Base-by-base conservation (phyloP, 306 rosid genomes). In the Pterocarpus macrocarpus region DNA sequence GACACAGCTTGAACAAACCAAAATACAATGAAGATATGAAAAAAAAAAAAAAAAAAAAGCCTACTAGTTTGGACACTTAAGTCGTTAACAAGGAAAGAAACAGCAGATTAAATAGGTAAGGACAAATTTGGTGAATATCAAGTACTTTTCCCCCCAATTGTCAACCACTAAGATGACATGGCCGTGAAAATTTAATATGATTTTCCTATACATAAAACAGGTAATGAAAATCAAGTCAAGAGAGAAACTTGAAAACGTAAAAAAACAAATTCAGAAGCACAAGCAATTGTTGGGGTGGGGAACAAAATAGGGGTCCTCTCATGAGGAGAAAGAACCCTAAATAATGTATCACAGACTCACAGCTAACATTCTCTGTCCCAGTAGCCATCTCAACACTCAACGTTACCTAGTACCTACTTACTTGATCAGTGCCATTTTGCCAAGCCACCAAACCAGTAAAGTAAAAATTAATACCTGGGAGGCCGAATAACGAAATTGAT, bases 401-500 rank as follows among this genome's bases (percentile, higher is more conserved):
- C 65, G 6, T 34, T 35, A 62, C 64, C 72, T 47, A 28, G 44
- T 17, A 49, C 64, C 72, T 35, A 28, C 61, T 81, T 68, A 62
- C 55, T 69, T 71, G 75, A 83, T 28, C 41, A 69, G 74, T 62
- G 57, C 5, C 32, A 70, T 44, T 8, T 5, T 71, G 32, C 34
- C 71, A 84, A 75, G 50, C 75, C 59, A 76, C 80, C 76, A 71
- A 39, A 71, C 68, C 77, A 71, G 57, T 47, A 71, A 72, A 34
- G 69, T 4, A 36, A 61, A 81, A 69, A 79, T 10, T 59, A 80
- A 69, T 86, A 93, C 99, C 99, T 95, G 78, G 99, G 99, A 79
- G 99, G 99, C 36, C 99, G 96, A 92, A 95, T 93, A 22, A 95
- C 97, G 74, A 93, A 93, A 83, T 93, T 95, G 83, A 95, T 95